A percentile compares a stretch with the other conserved stretches of the same genome.
Conservation (phyloP, 768 basidiomycete species). For the Lanmaoa pseudosensibilis region DNA sequence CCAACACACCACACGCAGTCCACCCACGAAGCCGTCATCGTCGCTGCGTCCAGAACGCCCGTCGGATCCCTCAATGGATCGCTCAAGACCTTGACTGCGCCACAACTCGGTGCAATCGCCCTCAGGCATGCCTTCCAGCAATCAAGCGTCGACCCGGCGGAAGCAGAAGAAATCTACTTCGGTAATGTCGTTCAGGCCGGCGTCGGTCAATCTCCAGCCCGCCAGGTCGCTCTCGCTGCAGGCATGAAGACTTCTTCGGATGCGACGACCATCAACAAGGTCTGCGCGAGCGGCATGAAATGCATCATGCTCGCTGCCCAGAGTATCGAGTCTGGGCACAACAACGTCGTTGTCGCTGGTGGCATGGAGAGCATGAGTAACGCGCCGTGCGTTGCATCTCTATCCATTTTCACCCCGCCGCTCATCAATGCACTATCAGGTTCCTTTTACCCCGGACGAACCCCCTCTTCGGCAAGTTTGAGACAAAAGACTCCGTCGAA, state of each 20-base stretch:
- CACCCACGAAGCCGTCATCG: conserved; percentile 86
- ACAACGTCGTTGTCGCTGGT: conserved; percentile 85
- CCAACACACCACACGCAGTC: conserved; percentile 24
- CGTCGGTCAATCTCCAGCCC: conserved; percentile 96
- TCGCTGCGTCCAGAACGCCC: conserved; percentile 91
- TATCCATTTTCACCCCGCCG: neutral
- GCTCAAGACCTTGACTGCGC: conserved; percentile 85
- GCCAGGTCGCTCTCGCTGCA: conserved; percentile 92
- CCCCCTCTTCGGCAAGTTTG: conserved; percentile 86
- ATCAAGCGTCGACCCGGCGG: conserved; percentile 73
- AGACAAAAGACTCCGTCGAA: conserved; percentile 83
- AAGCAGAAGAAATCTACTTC: conserved; percentile 95
- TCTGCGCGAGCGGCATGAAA: conserved; percentile 97
- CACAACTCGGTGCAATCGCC: conserved; percentile 85
- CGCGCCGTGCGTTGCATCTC: conserved; percentile 73
- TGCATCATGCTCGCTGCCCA: conserved; percentile 93
- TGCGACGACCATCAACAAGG: conserved; percentile 99
- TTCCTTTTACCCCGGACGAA: conserved; percentile 82
- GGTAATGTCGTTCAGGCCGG: conserved; percentile 98
- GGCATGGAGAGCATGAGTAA: conserved; percentile 99
- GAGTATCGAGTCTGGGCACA: conserved; percentile 83
- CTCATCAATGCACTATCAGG: conserved; percentile 36
- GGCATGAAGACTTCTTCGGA: conserved; percentile 85
- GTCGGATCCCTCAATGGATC: conserved; percentile 90
- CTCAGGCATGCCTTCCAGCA: conserved; percentile 88